Conservation (phyloP, 31 red algal genomes). For the Pterothamnion heteromorphum region DNA sequence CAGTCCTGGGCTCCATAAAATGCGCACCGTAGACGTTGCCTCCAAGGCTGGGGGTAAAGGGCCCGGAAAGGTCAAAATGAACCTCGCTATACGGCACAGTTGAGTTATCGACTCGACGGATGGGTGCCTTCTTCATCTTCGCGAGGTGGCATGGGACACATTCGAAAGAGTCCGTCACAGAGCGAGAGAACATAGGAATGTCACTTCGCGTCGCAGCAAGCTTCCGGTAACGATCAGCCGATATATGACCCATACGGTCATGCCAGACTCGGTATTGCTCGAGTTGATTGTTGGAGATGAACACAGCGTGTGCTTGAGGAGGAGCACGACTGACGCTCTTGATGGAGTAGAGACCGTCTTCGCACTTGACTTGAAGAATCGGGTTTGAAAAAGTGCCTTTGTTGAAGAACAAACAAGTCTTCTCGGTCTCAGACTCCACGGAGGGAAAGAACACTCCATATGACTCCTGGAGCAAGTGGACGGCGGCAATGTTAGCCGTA, state of each 20-base stretch:
- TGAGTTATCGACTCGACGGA: background rate
- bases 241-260: background rate
- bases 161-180: background rate
- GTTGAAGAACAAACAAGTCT: background rate
- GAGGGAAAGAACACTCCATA: background rate
- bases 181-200: background rate
- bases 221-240: background rate
- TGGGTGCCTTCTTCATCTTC: background rate
- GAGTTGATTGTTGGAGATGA: background rate
- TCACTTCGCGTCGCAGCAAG: background rate
- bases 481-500: background rate
- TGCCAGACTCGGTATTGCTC: background rate
- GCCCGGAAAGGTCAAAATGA: constrained; percentile 25
- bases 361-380: background rate
- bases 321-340: background rate
- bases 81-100: background rate
- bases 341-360: background rate
- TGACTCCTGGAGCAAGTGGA: background rate
- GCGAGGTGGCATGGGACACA: background rate
- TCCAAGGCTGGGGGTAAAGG: background rate
- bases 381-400: background rate
- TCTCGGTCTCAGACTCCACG: background rate
- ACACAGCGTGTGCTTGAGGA: background rate
- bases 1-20: background rate
- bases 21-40: constrained; percentile 3